Base-by-base conservation (phyloP, 2,329 filamentous ascomycete species). In the Triangularia setosa region DNA sequence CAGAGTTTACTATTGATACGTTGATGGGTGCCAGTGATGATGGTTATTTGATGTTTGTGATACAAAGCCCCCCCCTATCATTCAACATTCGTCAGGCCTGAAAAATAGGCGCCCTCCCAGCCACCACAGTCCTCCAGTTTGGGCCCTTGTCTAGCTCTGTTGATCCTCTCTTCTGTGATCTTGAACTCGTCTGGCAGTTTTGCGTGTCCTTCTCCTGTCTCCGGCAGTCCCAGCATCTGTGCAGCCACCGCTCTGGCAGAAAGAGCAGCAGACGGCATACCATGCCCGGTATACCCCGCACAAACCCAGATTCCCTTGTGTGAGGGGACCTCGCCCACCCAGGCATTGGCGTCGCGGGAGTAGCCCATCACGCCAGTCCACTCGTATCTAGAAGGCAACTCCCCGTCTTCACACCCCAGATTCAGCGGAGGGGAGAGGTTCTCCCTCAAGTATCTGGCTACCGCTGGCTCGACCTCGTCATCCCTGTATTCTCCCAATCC, bases 341-440 rank as follows among this genome's bases (percentile, higher is more conserved):
- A 93, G 0, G 91, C 90, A 59, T 83, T 75, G 0, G 82, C 79
- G 73, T 93, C 91, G 6, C 86, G 79, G 28, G 85, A 87, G 75
- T 87, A 93, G 0, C 88, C 90, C 90, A 93, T 93, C 69, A 93
- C 90, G 0, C 91, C 91, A 1, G 89, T 91, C 91, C 91, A 94
- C 72, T 90, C 86, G 72, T 83, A 85, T 28, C 83, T 76, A 9
- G 84, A 81, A 23, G 77, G 72, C 21, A 91, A 75, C 54, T 80
- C 77, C 30, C 80, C 73, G 40, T 76, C 75, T 35, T 80, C 67
- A n/a, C 58, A 35, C 60, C 64, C 69, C 18, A 85, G 70, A 66
- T 81, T 79, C 27, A 87, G 66, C 25, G 78, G 75, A 12, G 72
- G 69, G 27, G 71, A 68, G 33, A 85, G 72, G 54, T 80, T 77